Base-by-base conservation (phyloP, 2,329 filamentous ascomycete genomes). In the Pyrenophora tritici-repentis region DNA sequence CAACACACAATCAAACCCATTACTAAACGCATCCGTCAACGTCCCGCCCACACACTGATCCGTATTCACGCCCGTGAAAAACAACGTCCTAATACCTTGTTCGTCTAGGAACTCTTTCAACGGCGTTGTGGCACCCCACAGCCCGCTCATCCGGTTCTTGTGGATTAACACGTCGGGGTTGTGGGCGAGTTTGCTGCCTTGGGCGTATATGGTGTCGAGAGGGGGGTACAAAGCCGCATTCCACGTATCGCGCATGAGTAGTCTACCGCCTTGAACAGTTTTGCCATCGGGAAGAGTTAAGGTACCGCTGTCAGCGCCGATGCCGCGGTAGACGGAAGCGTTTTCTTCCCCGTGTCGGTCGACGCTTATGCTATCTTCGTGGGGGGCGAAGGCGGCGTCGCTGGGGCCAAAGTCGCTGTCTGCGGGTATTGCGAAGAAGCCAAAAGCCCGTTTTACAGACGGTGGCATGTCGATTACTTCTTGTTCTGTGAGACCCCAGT, bases 41-140 rank as follows among this genome's bases (percentile, higher is more conserved):
- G 74, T 76, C 0, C 74, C 74, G 2, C 75, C 70, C 12, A 77
- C 68, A 48, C 75, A 76, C 57, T 76, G 75, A 59, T 76, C 74
- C 32, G 75, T 76, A 58, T 77, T 76, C 12, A 77, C 72, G 3
- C 75, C 75, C 2, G 73, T 65, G 48, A 77, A 76, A 2, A 76
- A 62, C 47, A 75, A 54, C 10, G 74, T 76, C 61, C 65, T 67
- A 49, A 76, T 73, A 2, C 70, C 72, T 36, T 73, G 68, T 41
- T 67, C 53, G n/a, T 71, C 62, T 14, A 76, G 49, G 59, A 72
- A 76, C 47, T 68, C 63, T 53, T 76, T 68, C 36, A 72, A 63
- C 0, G 60, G 60, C 12, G 73, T 67, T 6, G 62, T 63, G 0
- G 62, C 62, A 31, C 68, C 71, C 74, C 74, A 76, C 24, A 77